Evolutionary conservation across 768 basidiomycete species (phyloP), one percentile per base, ranked within the genome.

Genomic region (Lentinula sp.): DNA sequence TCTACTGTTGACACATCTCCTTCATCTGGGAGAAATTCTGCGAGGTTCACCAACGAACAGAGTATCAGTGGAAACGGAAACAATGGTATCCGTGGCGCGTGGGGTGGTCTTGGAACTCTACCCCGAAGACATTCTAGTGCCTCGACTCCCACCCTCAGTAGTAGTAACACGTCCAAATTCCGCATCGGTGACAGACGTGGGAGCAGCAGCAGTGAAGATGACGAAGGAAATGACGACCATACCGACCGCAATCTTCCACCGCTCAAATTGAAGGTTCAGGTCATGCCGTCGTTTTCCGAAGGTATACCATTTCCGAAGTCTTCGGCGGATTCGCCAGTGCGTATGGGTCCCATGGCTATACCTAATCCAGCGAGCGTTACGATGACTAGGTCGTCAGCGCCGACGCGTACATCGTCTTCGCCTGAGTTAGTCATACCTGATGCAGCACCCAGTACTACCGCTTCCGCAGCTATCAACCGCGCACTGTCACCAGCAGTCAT

Each of bases 401-500:
- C 55, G 15, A 33, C 41, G 10, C 55, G 55, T 3, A 56, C 55
- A 0, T 23, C 55, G 13, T 56, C 55, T 45, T 56, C 55, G 20
- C 55, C 55, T 3, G 55, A 16, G 6, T 15, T 56, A 10, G 8
- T 28, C 10, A 28, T 23, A 3, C 36, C 10, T 23, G 46, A 48
- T 0, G 23, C 55, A 7, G 8, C 55, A 15, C 23, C 55, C n/a
- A 10, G 10, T 42, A 13, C 33, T 4, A 10, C 18, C 15, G 3
- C 35, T 39, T 20, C 13, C 37, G 3, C 55, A 0, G 55, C 75
- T 3, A 28, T 28, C 28, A 28, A 28, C 28, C 28, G 28, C 28
- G 28, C 28, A 28, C 28, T 28, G 62, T 64, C 79, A 60, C 48
- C 73, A 63, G 65, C 79, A 73, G 45, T 49, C 12, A 77, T 87